These are phyloP conservation scores for Talaromyces amestolkiae DNA, from an alignment of 2,329 filamentous ascomycete genomes.

Conservation along the genomic window DNA sequence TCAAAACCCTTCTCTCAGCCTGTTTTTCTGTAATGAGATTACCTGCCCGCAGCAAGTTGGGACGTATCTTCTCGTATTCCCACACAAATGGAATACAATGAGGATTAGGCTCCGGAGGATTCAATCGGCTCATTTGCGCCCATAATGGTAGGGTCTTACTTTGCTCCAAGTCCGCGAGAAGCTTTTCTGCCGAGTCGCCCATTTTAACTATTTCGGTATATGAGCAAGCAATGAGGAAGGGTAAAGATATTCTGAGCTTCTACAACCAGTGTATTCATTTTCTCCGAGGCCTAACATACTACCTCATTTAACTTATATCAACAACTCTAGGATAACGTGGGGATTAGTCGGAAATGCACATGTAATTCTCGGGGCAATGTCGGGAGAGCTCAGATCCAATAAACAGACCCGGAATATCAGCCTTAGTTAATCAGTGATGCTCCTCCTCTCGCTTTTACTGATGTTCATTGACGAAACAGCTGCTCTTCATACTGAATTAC, in stretches of 20 bases:
- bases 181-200: conserved; percentile 16
- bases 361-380: neutral
- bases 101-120: conserved; percentile 49
- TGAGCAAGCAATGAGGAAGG: neutral
- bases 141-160: conserved; percentile 44
- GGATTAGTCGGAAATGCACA: neutral
- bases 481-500: neutral
- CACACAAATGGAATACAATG: conserved; percentile 38
- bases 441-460: neutral
- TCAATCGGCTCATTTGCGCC: conserved; percentile 50
- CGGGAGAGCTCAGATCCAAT: neutral
- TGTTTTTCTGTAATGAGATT: conserved; percentile 38
- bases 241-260: neutral
- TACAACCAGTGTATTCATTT: neutral
- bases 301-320: neutral
- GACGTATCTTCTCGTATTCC: conserved; percentile 38
- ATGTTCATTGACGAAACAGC: neutral
- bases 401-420: no score
- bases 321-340: neutral
- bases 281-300: neutral
- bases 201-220: neutral
- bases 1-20: conserved; percentile 41
- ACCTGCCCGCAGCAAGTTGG: conserved; percentile 37
- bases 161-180: conserved; percentile 24
- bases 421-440: neutral